phyloP scores from a whole-genome alignment of 371 early-diverging fungal genomes.

The Mortierella sp. region DNA sequence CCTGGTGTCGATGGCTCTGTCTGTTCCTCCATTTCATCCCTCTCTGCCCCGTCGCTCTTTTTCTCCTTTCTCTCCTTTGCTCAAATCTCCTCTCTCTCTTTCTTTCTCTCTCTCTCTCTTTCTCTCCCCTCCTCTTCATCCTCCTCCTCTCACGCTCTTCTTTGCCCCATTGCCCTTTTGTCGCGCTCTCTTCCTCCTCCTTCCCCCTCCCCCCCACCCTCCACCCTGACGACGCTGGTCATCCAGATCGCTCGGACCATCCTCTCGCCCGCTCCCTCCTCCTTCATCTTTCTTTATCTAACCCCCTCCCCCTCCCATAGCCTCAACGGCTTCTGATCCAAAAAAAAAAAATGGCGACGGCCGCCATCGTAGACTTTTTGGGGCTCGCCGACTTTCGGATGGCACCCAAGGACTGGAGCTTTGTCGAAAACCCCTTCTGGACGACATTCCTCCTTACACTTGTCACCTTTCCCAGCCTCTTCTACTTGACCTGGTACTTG shows the following conservation, averaged over 20 bases:
- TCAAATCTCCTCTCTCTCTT: background rate
- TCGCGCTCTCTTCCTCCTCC: background rate
- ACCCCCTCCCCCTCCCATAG: background rate
- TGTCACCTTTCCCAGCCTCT: slow-evolving; percentile 34
- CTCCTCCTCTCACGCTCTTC: background rate
- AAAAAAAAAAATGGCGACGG: background rate
- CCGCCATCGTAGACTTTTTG: slow-evolving; percentile 13
- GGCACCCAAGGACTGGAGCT: slow-evolving; percentile 33
- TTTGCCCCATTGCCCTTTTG: background rate
- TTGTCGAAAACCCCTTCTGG: slow-evolving; percentile 45
- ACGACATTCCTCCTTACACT: slow-evolving; percentile 36
- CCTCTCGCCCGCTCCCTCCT: background rate
- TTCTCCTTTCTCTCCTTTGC: background rate
- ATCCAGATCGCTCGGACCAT: too few relatives aligned
- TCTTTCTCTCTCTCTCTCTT: background rate
- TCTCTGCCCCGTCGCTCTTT: too few relatives aligned
- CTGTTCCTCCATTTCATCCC: too few relatives aligned
- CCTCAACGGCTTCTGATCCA: background rate
- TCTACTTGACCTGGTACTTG: slow-evolving; percentile 47
- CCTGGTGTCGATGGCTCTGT: too few relatives aligned
- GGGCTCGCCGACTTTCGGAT: slow-evolving; percentile 36
- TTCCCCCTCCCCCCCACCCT: background rate
- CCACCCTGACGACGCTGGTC: background rate
- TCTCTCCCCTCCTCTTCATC: background rate
- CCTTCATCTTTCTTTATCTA: background rate